Evolutionary conservation across 1,139 yeast genomes (phyloP).

Genomic region (Nakaseomyces kungkrabaensis): DNA sequence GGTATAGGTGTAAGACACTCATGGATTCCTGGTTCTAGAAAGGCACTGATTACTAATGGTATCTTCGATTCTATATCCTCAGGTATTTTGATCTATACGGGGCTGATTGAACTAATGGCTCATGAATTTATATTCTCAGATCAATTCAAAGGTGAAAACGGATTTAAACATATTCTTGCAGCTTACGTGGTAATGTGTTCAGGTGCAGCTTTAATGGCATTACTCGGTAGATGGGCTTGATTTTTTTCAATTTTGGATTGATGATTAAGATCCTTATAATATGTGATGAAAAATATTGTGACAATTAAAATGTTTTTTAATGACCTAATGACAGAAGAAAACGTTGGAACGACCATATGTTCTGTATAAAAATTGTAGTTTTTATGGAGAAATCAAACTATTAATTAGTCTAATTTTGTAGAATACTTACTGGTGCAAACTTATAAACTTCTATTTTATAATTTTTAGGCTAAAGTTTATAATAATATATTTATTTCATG

Average conservation of each 20-base stretch:
- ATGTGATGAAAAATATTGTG: not conserved
- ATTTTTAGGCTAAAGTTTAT: too few relatives aligned
- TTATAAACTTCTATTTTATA: too few relatives aligned
- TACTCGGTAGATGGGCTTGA: conserved; percentile 77
- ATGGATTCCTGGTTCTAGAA: conserved; percentile 55
- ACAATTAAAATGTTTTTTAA: not conserved
- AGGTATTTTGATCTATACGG: conserved; percentile 75
- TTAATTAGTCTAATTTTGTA: too few relatives aligned
- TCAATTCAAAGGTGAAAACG: conserved; percentile 42
- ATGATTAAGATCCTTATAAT: not conserved
- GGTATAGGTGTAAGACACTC: conserved; percentile 71
- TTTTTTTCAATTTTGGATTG: not conserved
- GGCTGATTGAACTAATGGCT: conserved; percentile 77
- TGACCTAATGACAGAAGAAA: not conserved
- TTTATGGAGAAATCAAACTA: too few relatives aligned
- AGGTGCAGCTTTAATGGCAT: conserved; percentile 78
- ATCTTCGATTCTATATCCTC: conserved; percentile 72
- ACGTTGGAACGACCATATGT: too few relatives aligned
- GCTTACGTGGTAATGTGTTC: conserved; percentile 39
- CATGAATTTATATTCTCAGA: conserved; percentile 70
- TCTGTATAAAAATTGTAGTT: too few relatives aligned
- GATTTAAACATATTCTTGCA: conserved; percentile 28
- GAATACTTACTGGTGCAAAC: too few relatives aligned
- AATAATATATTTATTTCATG: not conserved
- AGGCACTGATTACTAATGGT: conserved; percentile 62